These are phyloP conservation scores for Naegleria gruberi DNA, from an alignment of 208 protist species.

Conservation along the genomic window DNA sequence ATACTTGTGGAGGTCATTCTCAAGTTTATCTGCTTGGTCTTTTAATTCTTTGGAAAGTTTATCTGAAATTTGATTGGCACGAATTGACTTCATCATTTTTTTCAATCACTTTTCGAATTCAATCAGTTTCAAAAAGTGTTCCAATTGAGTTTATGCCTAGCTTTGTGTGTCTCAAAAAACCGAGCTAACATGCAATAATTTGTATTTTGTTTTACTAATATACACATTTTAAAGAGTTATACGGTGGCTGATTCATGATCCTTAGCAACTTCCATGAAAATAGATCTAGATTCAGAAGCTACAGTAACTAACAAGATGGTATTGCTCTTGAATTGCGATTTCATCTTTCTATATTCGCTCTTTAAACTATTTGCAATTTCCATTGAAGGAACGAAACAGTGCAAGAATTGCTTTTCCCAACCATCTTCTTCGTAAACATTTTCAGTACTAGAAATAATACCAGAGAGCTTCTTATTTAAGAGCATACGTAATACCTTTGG, in stretches of 20 bases:
- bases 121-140: too few species aligned
- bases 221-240: too few species aligned
- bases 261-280: slow-evolving; percentile 30
- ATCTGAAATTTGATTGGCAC: too few species aligned
- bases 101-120: too few species aligned
- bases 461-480: slow-evolving; percentile 45
- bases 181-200: too few species aligned
- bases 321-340: slow-evolving; percentile 29
- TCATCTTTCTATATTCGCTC: slow-evolving; percentile 32
- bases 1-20: too few species aligned
- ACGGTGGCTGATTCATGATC: slow-evolving; percentile 12
- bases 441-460: slow-evolving; percentile 32
- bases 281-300: slow-evolving; percentile 35
- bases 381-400: slow-evolving; percentile 32
- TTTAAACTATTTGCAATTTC: slow-evolving; percentile 31
- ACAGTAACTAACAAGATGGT: slow-evolving; percentile 42
- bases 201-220: too few species aligned
- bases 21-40: too few species aligned
- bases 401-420: slow-evolving; percentile 50
- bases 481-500: slow-evolving; percentile 32
- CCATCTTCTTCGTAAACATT: slow-evolving; percentile 17
- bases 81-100: too few species aligned
- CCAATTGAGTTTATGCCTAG: too few species aligned
- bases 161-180: too few species aligned
- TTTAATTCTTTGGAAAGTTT: too few species aligned